Conservation (phyloP, 2,329 filamentous ascomycete genomes). For the Cyphellophora europaea region DNA sequence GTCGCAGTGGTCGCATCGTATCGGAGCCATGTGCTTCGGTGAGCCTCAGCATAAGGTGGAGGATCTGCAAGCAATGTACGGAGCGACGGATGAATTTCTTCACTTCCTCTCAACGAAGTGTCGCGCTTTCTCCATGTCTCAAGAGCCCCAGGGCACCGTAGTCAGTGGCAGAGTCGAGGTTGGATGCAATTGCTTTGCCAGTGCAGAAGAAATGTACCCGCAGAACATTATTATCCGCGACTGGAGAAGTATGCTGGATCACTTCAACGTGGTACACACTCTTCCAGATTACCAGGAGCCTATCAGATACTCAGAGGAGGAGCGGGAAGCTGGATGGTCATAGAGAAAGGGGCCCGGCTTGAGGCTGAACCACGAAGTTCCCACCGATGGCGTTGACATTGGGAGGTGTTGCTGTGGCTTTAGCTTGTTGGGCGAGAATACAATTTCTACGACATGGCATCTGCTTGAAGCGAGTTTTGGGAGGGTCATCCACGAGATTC, state of each 20-base stretch:
- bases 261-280: constrained; percentile 50
- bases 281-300: constrained; percentile 31
- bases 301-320: constrained; percentile 5
- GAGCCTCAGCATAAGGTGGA: constrained; percentile 27
- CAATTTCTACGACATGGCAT: no score
- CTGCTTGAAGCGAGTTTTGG: no score
- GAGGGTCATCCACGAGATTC: no score
- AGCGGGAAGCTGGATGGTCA: no score
- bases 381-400: no score
- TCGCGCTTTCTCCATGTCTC: constrained; percentile 52
- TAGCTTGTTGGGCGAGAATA: no score
- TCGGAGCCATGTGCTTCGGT: constrained; percentile 30
- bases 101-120: constrained; percentile 41
- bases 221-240: constrained; percentile 56
- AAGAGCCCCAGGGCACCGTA: constrained; percentile 41
- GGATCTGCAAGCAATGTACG: constrained; percentile 20
- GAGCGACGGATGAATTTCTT: constrained; percentile 16
- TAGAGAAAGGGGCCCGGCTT: no score
- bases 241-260: constrained; percentile 47
- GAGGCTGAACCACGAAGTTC: no score
- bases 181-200: constrained; percentile 62
- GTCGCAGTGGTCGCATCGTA: constrained; percentile 27
- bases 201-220: constrained; percentile 48
- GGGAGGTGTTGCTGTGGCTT: no score
- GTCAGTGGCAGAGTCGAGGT: constrained; percentile 45